A percentile compares a stretch with the other conserved stretches of the same genome.
These are phyloP conservation scores for Luzula sylvatica DNA, from an alignment of 176 grass and related monocot genomes.

Conservation along the genomic window DNA sequence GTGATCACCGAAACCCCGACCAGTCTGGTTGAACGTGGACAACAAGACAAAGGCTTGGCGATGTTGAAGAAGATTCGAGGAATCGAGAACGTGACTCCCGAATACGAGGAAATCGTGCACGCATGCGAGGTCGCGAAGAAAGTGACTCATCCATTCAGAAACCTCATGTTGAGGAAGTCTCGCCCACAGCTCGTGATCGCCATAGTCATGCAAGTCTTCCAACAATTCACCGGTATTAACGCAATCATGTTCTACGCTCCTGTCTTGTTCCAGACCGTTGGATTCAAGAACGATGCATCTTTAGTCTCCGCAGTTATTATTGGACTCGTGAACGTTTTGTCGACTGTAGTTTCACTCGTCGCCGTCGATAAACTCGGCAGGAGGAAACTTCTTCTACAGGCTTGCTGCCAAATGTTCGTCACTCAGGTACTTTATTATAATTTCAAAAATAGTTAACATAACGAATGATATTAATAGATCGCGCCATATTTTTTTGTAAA, in stretches of 20 bases:
- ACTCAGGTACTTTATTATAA: conserved; percentile 30
- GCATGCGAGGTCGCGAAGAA: conserved; percentile 21
- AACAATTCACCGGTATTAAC: conserved; percentile 71
- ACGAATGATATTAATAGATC: background rate
- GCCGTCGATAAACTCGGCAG: conserved; percentile 37
- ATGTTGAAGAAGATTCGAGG: conserved; percentile 44
- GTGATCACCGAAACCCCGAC: conserved; percentile 53
- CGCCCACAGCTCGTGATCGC: conserved; percentile 61
- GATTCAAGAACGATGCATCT: conserved; percentile 27
- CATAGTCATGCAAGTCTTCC: conserved; percentile 49
- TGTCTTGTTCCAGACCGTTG: conserved; percentile 62
- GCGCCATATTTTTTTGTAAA: background rate
- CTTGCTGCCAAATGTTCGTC: conserved; percentile 48
- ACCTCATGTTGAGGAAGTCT: conserved; percentile 24
- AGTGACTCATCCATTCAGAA: conserved; percentile 34
- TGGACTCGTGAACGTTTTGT: conserved; percentile 40
- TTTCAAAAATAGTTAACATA: background rate
- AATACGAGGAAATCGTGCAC: conserved; percentile 36
- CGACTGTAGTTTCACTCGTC: conserved; percentile 43
- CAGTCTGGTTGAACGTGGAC: conserved; percentile 45
- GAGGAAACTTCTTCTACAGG: conserved; percentile 38
- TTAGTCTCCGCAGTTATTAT: conserved; percentile 45
- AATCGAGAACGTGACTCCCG: conserved; percentile 19
- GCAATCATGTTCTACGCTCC: conserved; percentile 80
- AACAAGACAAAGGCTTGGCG: background rate